phyloP scores from a whole-genome alignment of 805 yeast species.

The Schwanniomyces sp. region DNA sequence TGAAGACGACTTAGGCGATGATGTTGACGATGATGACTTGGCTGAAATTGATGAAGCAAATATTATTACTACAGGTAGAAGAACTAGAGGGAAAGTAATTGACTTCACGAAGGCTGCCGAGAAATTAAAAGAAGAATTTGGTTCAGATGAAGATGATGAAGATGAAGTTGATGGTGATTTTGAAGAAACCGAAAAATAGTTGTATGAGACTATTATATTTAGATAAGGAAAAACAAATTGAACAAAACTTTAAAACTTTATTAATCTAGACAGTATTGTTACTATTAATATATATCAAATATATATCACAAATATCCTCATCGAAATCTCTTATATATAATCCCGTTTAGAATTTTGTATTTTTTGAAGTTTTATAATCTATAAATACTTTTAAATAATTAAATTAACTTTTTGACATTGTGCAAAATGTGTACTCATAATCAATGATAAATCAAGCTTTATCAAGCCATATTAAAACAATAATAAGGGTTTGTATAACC shows the following conservation, averaged over 20 bases:
- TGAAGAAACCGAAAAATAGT: constrained; percentile 23
- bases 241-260: not conserved
- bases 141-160: constrained; percentile 37
- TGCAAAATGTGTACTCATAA: not conserved
- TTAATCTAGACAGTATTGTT: not conserved
- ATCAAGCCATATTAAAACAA: constrained; percentile 30
- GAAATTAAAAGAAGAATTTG: constrained; percentile 55
- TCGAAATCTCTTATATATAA: not conserved
- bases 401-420: not conserved
- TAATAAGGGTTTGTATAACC: constrained; percentile 41
- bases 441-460: constrained; percentile 1
- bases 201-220: not conserved
- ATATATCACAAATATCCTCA: not conserved
- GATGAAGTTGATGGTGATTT: constrained; percentile 54
- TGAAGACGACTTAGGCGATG: constrained; percentile 46
- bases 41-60: constrained; percentile 79
- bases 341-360: not conserved
- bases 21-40: constrained; percentile 68
- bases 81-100: constrained; percentile 87
- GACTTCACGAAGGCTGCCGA: constrained; percentile 83
- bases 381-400: not conserved
- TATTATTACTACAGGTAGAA: constrained; percentile 80
- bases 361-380: not conserved
- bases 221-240: not conserved
- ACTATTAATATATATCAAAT: not conserved